Conservation (phyloP, 2,329 filamentous ascomycete species). For the Thyridium curvatum region DNA sequence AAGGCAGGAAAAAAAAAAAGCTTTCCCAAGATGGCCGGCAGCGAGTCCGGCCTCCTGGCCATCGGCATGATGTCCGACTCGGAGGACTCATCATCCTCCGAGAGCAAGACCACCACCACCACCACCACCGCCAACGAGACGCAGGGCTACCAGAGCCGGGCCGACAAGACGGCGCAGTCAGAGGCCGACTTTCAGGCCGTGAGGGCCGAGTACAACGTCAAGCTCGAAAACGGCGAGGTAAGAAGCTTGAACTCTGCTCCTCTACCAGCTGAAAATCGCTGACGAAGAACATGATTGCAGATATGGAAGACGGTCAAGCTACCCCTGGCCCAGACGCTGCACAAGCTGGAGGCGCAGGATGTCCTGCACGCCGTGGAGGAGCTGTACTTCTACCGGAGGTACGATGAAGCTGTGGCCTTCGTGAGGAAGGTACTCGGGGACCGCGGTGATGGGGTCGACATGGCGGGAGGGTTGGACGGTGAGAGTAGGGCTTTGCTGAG, state of each 20-base stretch:
- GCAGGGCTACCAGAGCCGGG: conserved; percentile 6
- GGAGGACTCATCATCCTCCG: conserved; percentile 17
- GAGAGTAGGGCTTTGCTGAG: conserved; percentile 33
- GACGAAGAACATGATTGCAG: conserved; percentile 20
- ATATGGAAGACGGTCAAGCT: conserved; percentile 35
- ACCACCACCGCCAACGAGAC: conserved; percentile 1
- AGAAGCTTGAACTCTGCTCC: conserved; percentile 6
- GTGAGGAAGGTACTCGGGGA: conserved; percentile 23
- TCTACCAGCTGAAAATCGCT: background rate
- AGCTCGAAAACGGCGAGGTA: conserved; percentile 50
- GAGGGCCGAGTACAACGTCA: conserved; percentile 35
- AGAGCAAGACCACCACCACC: conserved; percentile 11
- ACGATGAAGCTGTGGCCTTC: conserved; percentile 36
- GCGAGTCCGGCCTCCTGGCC: conserved; percentile 28
- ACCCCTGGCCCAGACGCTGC: conserved; percentile 25
- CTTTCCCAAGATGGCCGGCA: too few species aligned
- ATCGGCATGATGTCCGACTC: conserved; percentile 36
- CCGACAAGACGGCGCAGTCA: conserved; percentile 30
- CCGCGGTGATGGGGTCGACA: conserved; percentile 11
- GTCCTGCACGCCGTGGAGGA: conserved; percentile 51
- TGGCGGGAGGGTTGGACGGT: conserved; percentile 28
- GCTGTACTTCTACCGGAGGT: conserved; percentile 47
- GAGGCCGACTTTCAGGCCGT: conserved; percentile 43
- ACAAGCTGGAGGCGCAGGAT: conserved; percentile 43
- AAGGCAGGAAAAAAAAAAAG: too few species aligned